Conservation (phyloP, 495 filamentous ascomycete species). For the Hapsidospora chrysogenum region DNA sequence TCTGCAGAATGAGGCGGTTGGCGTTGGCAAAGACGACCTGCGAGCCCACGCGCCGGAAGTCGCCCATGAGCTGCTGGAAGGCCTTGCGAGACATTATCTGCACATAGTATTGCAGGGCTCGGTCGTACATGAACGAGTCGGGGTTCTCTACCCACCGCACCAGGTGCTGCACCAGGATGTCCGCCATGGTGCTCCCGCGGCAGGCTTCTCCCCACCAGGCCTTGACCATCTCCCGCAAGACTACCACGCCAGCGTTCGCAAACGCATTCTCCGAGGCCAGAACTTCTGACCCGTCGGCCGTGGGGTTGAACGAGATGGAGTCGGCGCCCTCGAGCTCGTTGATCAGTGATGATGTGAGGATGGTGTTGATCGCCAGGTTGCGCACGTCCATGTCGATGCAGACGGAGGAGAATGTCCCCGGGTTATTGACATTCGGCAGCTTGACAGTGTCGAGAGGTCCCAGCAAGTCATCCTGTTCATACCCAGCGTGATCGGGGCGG, state of each 20-base stretch:
- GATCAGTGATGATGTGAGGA: slow-evolving; percentile 91
- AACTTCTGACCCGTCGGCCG: slow-evolving; percentile 43
- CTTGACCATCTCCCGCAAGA: slow-evolving; percentile 96
- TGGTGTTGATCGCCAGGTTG: slow-evolving; percentile 94
- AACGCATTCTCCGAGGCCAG: slow-evolving; percentile 86
- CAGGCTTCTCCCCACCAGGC: slow-evolving; percentile 95
- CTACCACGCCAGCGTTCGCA: slow-evolving; percentile 73
- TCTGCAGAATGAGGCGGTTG: slow-evolving; percentile 82
- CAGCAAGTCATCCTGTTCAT: slow-evolving; percentile 83
- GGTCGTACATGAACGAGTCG: slow-evolving; percentile 85
- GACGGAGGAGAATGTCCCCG: slow-evolving; percentile 86
- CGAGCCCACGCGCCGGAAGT: slow-evolving; percentile 89
- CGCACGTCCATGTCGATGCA: slow-evolving; percentile 92
- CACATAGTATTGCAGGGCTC: slow-evolving; percentile 91
- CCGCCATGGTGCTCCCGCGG: slow-evolving; percentile 79
- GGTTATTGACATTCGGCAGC: slow-evolving; percentile 86
- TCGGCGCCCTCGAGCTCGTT: slow-evolving; percentile 89
- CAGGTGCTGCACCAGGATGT: slow-evolving; percentile 94
- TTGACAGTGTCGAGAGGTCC: slow-evolving; percentile 75
- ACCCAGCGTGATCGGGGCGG: slow-evolving; percentile 84
- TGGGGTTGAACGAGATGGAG: slow-evolving; percentile 63
- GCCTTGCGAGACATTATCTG: slow-evolving; percentile 97
- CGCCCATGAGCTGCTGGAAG: slow-evolving; percentile 88
- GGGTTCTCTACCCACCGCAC: slow-evolving; percentile 93
- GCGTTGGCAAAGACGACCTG: slow-evolving; percentile 83